Evolutionary conservation across 2,329 filamentous ascomycete genomes (phyloP).

Genomic region (Pseudogymnoascus sp.): DNA sequence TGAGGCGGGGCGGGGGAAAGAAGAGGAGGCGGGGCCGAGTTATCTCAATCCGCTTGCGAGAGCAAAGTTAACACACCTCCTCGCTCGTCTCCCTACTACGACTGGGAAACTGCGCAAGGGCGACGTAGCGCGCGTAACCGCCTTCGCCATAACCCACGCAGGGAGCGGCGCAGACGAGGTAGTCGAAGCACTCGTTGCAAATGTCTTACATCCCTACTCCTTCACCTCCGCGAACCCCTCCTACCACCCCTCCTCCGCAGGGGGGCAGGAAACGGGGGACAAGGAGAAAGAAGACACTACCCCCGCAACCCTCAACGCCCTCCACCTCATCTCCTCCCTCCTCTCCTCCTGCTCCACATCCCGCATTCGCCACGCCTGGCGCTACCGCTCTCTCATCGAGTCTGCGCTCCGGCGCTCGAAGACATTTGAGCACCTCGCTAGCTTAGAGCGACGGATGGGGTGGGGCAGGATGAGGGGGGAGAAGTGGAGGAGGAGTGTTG

Average conservation of each 20-base stretch:
- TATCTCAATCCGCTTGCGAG: slow-evolving; percentile 79
- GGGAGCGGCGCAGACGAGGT: slow-evolving; percentile 81
- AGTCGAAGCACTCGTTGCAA: slow-evolving; percentile 77
- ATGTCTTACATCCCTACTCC: slow-evolving; percentile 69
- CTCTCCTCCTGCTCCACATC: slow-evolving; percentile 54
- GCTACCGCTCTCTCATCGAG: slow-evolving; percentile 59
- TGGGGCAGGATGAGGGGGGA: slow-evolving; percentile 61
- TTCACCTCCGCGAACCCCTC: slow-evolving; percentile 63
- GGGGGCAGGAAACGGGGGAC: slow-evolving; percentile 28
- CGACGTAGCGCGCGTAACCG: slow-evolving; percentile 76
- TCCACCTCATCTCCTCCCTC: slow-evolving; percentile 70
- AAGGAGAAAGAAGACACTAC: slow-evolving; percentile 54
- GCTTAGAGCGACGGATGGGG: slow-evolving; percentile 51
- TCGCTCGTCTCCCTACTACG: slow-evolving; percentile 72
- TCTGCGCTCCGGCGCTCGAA: slow-evolving; percentile 47
- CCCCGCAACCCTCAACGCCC: slow-evolving; percentile 64
- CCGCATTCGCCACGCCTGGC: slow-evolving; percentile 59
- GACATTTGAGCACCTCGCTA: slow-evolving; percentile 56
- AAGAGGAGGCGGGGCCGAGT: slow-evolving; percentile 25
- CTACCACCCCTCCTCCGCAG: slow-evolving; percentile 21
- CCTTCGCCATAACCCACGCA: slow-evolving; percentile 83
- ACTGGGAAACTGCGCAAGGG: slow-evolving; percentile 70
- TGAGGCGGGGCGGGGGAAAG: slow-evolving; percentile 29
- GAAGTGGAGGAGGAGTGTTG: slow-evolving; percentile 56
- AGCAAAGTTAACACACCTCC: slow-evolving; percentile 72